These are phyloP conservation scores for Micractinium conductrix DNA, from an alignment of 139 green algal genomes.

Conservation along the genomic window DNA sequence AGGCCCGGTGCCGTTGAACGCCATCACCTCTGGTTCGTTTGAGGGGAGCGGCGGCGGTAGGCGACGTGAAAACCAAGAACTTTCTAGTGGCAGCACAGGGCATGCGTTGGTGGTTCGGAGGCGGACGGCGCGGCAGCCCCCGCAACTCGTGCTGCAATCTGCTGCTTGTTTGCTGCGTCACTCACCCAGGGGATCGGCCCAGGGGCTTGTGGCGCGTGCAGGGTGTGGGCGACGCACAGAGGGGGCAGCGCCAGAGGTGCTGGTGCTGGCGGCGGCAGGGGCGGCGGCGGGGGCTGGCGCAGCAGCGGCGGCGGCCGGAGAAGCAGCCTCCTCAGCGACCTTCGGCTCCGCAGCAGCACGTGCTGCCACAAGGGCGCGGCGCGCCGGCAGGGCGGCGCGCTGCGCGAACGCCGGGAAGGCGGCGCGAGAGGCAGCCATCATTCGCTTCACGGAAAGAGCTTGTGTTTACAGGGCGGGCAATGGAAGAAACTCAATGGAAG, in stretches of 20 bases:
- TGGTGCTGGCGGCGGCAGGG: not conserved
- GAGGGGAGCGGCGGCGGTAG: not conserved
- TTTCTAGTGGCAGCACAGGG: too few relatives aligned
- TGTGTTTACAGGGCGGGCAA: too few relatives aligned
- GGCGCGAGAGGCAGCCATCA: too few relatives aligned
- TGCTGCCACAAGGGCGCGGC: too few relatives aligned
- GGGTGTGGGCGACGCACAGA: not conserved
- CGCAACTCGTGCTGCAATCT: not conserved
- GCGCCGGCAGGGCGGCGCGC: too few relatives aligned
- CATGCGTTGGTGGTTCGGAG: not conserved
- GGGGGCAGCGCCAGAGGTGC: not conserved
- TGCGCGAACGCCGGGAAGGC: not conserved
- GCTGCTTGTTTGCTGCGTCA: not conserved
- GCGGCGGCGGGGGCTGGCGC: not conserved
- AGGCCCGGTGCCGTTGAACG: conserved; percentile 28
- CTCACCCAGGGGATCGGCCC: not conserved
- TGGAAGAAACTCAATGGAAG: too few relatives aligned
- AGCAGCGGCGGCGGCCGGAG: not conserved
- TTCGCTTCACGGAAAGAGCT: too few relatives aligned
- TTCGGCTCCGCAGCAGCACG: not conserved
- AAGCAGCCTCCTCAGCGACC: not conserved
- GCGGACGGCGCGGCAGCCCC: too few relatives aligned
- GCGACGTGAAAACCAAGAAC: not conserved
- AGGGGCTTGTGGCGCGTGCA: not conserved
- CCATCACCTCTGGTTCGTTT: conserved; percentile 27